Percentiles rank a stretch among this genome's conserved stretches.
Evolutionary conservation across 305 asterid genomes (phyloP).

Genomic region (Rubia occidens): DNA sequence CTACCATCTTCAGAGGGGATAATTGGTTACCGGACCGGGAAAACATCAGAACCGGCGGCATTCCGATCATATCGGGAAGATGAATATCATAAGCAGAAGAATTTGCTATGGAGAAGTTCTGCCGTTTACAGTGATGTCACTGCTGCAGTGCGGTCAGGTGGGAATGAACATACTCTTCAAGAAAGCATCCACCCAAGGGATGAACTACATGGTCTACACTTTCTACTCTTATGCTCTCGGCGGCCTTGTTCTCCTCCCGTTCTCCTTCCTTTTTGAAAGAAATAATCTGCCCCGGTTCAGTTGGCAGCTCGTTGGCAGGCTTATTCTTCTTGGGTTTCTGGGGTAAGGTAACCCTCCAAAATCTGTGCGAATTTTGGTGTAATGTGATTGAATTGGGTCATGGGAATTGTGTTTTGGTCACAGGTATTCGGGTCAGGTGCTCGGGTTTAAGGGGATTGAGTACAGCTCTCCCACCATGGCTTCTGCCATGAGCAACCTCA

Average conservation of each 20-base stretch:
- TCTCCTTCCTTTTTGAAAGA: slow-evolving; percentile 4
- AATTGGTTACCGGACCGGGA: not conserved
- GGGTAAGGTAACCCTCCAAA: not conserved
- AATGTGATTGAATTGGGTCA: not conserved
- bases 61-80: not conserved
- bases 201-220: slow-evolving; percentile 30
- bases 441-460: slow-evolving; percentile 69
- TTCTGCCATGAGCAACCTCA: slow-evolving; percentile 86
- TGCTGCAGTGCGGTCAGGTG: slow-evolving; percentile 30
- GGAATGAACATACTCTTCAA: slow-evolving; percentile 33
- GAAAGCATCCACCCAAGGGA: slow-evolving; percentile 34
- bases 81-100: slow-evolving; percentile 15
- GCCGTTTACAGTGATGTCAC: slow-evolving; percentile 29
- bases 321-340: slow-evolving; percentile 12
- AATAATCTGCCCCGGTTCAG: slow-evolving; percentile 8
- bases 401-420: not conserved
- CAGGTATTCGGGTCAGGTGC: slow-evolving; percentile 58
- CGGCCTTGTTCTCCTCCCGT: slow-evolving; percentile 19
- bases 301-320: slow-evolving; percentile 8
- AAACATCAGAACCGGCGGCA: not conserved
- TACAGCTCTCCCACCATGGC: slow-evolving; percentile 85
- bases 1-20: not conserved
- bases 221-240: slow-evolving; percentile 35
- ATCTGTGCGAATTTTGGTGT: not conserved
- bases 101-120: slow-evolving; percentile 24